Evolutionary conservation across 1,284 basidiomycete genomes (phyloP), one percentile per base, ranked within the genome.

Genomic region (Phellopilus nigrolimitatus): DNA sequence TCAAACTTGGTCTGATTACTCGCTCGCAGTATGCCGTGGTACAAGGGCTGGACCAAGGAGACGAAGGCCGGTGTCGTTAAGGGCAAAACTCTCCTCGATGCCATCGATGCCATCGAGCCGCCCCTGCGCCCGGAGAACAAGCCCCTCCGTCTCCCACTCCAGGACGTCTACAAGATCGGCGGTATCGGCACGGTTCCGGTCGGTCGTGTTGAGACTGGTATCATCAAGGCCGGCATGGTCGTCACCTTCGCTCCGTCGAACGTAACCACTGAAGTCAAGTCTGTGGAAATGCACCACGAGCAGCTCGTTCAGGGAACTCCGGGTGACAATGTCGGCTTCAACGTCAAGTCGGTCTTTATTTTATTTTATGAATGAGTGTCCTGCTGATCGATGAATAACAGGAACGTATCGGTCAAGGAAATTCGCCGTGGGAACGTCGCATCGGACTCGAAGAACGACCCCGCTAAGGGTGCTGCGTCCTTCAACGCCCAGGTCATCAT

Each of bases 131-230:
- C 97, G 62, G 90, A 91, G 71, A 95, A 99, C 82, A 97, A 97
- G 83, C 95, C 95, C 65, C 95, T 99, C 78, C 95, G 95, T 80
- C 95, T 99, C 61, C 95, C 95, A 66, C 94, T 99, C 75, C 95
- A 99, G 84, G 95, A 99, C 84, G 95, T 99, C 66, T 99, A 99
- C 92, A 99, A 99, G 85, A 99, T 99, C 68, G 95, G 95, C 78
- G 95, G 95, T 95, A 99, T 99, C 68, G 95, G 95, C 64, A 99
- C 95, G 66, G 97, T 99, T 65, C 95, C 95, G 71, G 95, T 99
- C 77, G 95, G 95, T 74, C 95, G 97, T 92, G 95, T 99, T 68
- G 95, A 99, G 82, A 99, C 97, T 68, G 95, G 97, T 88, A 71
- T 94, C 74, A 98, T 99, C 86, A 98, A 98, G 84, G 91, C 94